Base-by-base conservation (phyloP, 306 rosid species). In the Rosa lucieae region DNA sequence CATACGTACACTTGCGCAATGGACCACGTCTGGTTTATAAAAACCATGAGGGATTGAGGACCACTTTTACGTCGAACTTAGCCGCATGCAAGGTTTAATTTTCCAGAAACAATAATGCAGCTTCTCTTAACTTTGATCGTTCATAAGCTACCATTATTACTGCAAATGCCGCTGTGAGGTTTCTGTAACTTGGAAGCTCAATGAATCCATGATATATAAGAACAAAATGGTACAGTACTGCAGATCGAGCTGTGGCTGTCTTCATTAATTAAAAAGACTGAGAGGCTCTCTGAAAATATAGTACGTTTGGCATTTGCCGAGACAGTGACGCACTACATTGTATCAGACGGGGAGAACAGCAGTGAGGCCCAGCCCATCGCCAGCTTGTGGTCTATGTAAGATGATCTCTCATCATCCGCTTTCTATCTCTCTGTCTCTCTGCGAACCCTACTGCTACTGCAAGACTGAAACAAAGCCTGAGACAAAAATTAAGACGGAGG, bases 321-420 rank as follows among this genome's bases (percentile, higher is more conserved):
- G 90, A 87, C 29, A 43, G 81, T 26, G 91, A 89, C 90, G 13
- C 70, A 66, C 46, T 37, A 52, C 32, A 21, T 29, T 51, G 69
- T 76, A 59, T 58, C 49, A 74, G 63, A 77, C 49, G 26, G 46
- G 35, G 20, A 75, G 78, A 43, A 32, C 32, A 15, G 72, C 1
- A 23, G 3, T 11, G 70, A 35, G 46, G 44, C 70, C 70, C 44
- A 37, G 70, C 47, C 70, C 70, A 37, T 63, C 13, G 3, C 46
- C n/a, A 17, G 37, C 70, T 15, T 66, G 70, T 62, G 68, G 70
- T 81, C 73, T 63, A 69, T 81, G 78, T 80, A 39, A 3, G 48
- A 37, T 9, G 47, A 67, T 15, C 47, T 8, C 43, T 67, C 11
- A 39, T 37, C 47, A 7, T 10, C 39, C 26, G 69, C 40, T 26